phyloP scores from a whole-genome alignment of 1,284 basidiomycete species.

The Puccinia horiana region DNA sequence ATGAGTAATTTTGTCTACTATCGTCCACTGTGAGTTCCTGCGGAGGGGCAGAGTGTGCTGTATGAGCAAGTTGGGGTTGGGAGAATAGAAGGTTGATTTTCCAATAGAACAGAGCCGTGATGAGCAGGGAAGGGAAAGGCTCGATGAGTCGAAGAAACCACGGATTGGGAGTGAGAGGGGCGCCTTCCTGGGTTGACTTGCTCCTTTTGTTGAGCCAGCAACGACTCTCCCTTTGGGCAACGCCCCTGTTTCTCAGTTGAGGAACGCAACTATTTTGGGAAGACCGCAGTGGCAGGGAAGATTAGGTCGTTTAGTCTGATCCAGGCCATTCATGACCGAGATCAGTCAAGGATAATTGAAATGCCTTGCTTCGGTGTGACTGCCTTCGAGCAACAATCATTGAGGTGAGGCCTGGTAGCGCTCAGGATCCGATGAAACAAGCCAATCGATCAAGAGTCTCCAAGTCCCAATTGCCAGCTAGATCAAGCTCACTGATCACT shows the following conservation, averaged over 20 bases:
- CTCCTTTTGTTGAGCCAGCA: slow-evolving; percentile 13
- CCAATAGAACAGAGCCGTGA: not conserved
- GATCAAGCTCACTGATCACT: no score
- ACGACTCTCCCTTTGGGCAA: slow-evolving; percentile 18
- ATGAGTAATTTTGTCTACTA: not conserved
- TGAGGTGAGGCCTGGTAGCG: no score
- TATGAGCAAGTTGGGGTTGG: no score
- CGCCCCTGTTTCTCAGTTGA: slow-evolving; percentile 23
- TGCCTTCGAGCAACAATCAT: not conserved
- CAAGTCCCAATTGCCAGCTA: no score
- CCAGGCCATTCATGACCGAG: slow-evolving; percentile 6
- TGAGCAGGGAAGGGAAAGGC: not conserved
- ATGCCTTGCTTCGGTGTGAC: slow-evolving; percentile 17
- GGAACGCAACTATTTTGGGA: slow-evolving; percentile 21
- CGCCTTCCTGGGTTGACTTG: not conserved
- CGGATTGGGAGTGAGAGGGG: no score
- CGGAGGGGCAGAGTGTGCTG: not conserved
- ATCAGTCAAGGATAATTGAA: not conserved
- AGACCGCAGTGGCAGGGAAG: slow-evolving; percentile 11
- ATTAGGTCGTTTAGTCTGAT: slow-evolving; percentile 6
- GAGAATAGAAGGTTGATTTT: not conserved
- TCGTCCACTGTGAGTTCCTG: no score
- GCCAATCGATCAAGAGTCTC: no score
- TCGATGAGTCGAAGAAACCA: not conserved
- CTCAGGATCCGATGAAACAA: no score